Conservation (phyloP, 2,329 filamentous ascomycete species). For the Ophiostoma fasciatum region DNA sequence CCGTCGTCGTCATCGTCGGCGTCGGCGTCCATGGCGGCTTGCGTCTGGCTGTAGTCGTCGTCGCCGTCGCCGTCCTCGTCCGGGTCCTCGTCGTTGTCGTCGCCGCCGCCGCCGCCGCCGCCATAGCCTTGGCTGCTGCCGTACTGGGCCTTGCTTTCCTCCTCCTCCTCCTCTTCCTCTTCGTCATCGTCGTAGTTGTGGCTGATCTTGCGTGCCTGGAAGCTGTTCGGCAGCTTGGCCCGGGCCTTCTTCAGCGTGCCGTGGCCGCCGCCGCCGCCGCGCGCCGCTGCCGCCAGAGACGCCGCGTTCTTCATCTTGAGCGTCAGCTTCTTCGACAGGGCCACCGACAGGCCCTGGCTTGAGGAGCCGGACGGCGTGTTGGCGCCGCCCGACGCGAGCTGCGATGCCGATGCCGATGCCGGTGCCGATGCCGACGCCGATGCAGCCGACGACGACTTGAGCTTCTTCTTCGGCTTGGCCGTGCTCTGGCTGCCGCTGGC, state of each 20-base stretch:
- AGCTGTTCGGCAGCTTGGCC: conserved; percentile 31
- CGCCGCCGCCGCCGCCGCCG: background rate
- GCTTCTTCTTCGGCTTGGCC: conserved; percentile 38
- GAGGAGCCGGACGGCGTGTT: conserved; percentile 9
- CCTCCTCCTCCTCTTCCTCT: conserved; percentile 4
- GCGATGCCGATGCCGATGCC: background rate
- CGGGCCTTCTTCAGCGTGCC: conserved; percentile 42
- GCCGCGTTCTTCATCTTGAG: conserved; percentile 41
- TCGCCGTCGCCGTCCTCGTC: background rate
- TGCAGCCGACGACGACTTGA: conserved; percentile 23
- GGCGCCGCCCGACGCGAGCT: conserved; percentile 1
- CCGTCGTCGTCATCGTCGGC: conserved; percentile 3
- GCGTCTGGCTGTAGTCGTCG: too few species aligned
- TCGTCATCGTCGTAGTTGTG: conserved; percentile 8
- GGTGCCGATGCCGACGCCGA: too few species aligned
- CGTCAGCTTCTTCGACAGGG: conserved; percentile 11
- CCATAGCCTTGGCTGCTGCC: background rate
- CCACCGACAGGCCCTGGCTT: conserved; percentile 7
- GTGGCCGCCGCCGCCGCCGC: conserved; percentile 1
- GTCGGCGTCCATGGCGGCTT: too few species aligned
- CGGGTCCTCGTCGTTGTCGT: conserved; percentile 1
- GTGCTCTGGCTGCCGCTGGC: conserved; percentile 1
- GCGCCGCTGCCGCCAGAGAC: conserved; percentile 2
- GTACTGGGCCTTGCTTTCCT: conserved; percentile 8
- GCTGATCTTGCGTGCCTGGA: conserved; percentile 29